Conservation (phyloP, 2,329 filamentous ascomycete species). For the Aspergillus brasiliensis region DNA sequence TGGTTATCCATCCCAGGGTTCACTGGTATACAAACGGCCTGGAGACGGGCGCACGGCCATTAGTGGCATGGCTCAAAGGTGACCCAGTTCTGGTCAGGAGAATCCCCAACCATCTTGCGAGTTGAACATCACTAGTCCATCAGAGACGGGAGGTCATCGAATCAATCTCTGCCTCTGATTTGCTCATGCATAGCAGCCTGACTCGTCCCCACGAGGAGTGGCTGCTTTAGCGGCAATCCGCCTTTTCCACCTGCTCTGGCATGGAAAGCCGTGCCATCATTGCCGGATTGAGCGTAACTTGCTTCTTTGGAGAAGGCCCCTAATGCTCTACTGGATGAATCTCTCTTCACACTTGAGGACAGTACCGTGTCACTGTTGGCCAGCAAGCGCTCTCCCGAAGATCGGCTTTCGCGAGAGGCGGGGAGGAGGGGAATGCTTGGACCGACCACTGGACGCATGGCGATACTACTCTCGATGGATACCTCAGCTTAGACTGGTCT, state of each 20-base stretch:
- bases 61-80: background rate
- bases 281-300: background rate
- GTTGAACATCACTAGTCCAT: background rate
- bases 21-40: background rate
- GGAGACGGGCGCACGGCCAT: background rate
- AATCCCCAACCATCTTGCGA: background rate
- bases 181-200: constrained; percentile 21
- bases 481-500: constrained; percentile 6
- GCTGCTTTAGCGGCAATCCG: constrained; percentile 22
- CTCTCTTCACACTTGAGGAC: too few relatives aligned
- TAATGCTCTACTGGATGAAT: background rate
- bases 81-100: background rate
- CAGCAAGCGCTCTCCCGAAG: background rate
- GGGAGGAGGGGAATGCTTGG: background rate
- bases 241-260: constrained; percentile 4
- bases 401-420: background rate
- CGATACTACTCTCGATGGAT: background rate
- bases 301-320: background rate
- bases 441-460: background rate
- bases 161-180: background rate
- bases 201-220: constrained; percentile 21
- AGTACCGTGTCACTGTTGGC: background rate
- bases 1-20: background rate
- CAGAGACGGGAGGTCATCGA: background rate
- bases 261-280: background rate